Percentiles rank a stretch among this genome's conserved stretches.
Evolutionary conservation across 345 rosid species (phyloP).

Genomic region (Punica granatum): DNA sequence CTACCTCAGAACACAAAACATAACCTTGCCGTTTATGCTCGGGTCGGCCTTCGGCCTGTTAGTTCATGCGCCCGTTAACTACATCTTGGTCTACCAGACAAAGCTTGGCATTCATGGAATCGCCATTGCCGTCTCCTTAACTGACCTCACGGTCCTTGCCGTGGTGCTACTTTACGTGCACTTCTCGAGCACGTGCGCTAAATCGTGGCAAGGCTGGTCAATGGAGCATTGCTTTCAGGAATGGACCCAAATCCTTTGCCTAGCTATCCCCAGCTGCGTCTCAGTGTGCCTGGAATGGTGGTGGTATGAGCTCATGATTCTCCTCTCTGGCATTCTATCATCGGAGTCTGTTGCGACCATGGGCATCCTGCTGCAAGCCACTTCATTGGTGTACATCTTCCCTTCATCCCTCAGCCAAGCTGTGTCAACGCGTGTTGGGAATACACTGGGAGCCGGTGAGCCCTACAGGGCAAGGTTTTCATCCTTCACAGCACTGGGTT

Average conservation of each 20-base stretch:
- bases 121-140: constrained; percentile 27
- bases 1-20: constrained; percentile 45
- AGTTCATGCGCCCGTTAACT: constrained; percentile 40
- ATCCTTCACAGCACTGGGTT: constrained; percentile 25
- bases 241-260: constrained; percentile 33
- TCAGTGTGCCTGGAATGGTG: constrained; percentile 60
- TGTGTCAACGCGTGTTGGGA: constrained; percentile 43
- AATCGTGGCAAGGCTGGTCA: constrained; percentile 46
- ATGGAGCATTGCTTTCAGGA: constrained; percentile 23
- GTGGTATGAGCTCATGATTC: constrained; percentile 59
- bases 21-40: constrained; percentile 39
- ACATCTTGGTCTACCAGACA: constrained; percentile 20
- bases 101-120: constrained; percentile 37
- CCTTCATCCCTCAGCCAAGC: constrained; percentile 38
- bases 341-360: constrained; percentile 42
- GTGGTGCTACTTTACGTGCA: constrained; percentile 29
- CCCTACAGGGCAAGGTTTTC: constrained; percentile 29
- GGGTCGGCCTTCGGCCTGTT: constrained; percentile 36
- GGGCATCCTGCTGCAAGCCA: constrained; percentile 48
- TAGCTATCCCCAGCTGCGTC: constrained; percentile 42
- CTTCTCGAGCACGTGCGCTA: constrained; percentile 25
- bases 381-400: constrained; percentile 43
- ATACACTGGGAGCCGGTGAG: constrained; percentile 35
- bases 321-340: constrained; percentile 34
- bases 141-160: constrained; percentile 31